phyloP scores from a whole-genome alignment of 305 asterid species.

The Fraxinus nigra region DNA sequence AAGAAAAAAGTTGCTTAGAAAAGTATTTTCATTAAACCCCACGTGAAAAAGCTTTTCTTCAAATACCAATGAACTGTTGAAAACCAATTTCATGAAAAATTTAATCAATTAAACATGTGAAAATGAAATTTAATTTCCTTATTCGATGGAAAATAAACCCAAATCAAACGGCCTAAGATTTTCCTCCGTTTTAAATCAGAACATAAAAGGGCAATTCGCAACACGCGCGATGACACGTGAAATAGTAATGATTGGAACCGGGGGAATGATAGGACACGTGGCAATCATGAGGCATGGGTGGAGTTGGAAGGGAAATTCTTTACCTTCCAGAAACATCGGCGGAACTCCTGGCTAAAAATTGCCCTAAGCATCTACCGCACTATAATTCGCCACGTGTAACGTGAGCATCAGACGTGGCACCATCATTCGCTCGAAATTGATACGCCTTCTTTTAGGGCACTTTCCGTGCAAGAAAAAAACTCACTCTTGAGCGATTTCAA shows the following conservation, averaged over 20 bases:
- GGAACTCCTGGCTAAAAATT: slow-evolving; percentile 56
- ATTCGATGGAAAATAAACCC: too few relatives aligned
- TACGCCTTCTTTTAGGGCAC: slow-evolving; percentile 43
- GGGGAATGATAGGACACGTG: background rate
- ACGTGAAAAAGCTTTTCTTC: too few relatives aligned
- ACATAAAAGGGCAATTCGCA: background rate
- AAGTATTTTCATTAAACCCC: too few relatives aligned
- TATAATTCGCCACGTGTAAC: slow-evolving; percentile 51
- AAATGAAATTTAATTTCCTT: too few relatives aligned
- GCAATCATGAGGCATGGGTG: background rate
- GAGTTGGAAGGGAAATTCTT: background rate
- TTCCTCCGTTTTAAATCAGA: background rate
- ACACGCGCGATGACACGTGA: background rate
- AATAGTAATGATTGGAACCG: background rate
- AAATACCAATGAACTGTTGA: too few relatives aligned
- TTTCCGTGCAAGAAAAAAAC: slow-evolving; percentile 26
- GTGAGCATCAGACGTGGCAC: slow-evolving; percentile 59
- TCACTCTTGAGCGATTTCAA: background rate
- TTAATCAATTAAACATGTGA: too few relatives aligned
- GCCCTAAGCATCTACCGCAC: slow-evolving; percentile 37
- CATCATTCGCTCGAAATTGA: slow-evolving; percentile 42
- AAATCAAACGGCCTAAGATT: background rate
- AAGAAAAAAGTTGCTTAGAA: too few relatives aligned
- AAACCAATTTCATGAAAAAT: too few relatives aligned
- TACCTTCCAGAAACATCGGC: slow-evolving; percentile 76